Evolutionary conservation across 73 alveolate genomes (phyloP).

Genomic region (Paramecium sexaurelia): DNA sequence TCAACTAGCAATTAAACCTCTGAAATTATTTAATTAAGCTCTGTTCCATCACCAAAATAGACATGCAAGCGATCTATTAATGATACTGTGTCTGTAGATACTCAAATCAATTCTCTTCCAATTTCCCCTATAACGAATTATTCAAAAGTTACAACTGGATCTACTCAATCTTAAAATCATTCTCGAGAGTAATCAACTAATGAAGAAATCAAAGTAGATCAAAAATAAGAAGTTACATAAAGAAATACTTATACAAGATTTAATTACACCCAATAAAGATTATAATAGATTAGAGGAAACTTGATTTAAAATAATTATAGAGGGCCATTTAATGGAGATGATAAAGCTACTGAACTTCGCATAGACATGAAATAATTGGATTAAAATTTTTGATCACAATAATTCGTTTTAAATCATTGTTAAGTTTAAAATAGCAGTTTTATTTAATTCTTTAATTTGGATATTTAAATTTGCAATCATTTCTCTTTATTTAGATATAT

Average conservation of each 20-base stretch:
- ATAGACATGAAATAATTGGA: conserved; percentile 26
- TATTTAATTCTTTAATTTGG: background rate
- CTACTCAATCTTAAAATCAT: background rate
- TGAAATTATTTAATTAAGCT: background rate
- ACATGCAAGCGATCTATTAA: background rate
- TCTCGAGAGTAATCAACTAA: background rate
- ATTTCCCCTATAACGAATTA: background rate
- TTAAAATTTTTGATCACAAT: background rate
- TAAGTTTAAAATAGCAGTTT: background rate
- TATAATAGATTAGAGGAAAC: background rate
- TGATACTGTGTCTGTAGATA: background rate
- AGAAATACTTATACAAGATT: background rate
- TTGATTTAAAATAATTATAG: background rate
- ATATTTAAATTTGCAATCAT: background rate
- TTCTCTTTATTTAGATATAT: background rate
- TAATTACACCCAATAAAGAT: conserved; percentile 17
- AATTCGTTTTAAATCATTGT: background rate
- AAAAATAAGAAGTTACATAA: background rate
- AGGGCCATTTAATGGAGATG: background rate
- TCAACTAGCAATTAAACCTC: background rate
- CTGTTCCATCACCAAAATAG: background rate
- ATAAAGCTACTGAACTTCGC: background rate
- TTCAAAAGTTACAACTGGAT: background rate
- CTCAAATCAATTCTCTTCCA: background rate
- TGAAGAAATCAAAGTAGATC: background rate